Conservation (phyloP, 2,329 filamentous ascomycete species). For the Domatiomyces catenatus region DNA sequence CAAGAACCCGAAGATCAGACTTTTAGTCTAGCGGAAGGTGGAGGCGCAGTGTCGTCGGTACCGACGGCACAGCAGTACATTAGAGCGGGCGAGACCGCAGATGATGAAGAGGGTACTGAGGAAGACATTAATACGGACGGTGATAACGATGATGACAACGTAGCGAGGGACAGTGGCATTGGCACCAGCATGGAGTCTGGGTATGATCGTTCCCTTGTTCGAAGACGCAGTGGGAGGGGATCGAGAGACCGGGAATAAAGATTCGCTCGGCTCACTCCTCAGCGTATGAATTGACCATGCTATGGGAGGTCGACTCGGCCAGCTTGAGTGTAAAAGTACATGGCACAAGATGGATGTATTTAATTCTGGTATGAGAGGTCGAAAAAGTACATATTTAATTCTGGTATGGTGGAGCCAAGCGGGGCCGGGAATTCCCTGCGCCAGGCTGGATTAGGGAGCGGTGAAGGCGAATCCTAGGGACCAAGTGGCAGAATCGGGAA, state of each 20-base stretch:
- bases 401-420: not conserved
- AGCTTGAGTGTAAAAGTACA: too few relatives aligned
- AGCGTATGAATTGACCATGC: not conserved
- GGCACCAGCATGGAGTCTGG: conserved; percentile 30
- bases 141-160: conserved; percentile 4
- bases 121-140: conserved; percentile 12
- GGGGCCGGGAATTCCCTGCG: not conserved
- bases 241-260: not conserved
- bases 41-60: conserved; percentile 1
- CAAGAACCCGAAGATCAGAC: conserved; percentile 18
- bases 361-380: too few relatives aligned
- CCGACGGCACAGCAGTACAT: not conserved
- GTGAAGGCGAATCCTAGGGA: not conserved
- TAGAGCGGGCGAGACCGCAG: conserved; percentile 10
- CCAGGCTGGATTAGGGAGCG: not conserved
- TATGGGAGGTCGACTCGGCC: too few relatives aligned
- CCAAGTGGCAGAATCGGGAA: not conserved
- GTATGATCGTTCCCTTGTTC: not conserved
- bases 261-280: too few relatives aligned
- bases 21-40: conserved; percentile 1
- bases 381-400: not conserved
- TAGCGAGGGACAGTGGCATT: conserved; percentile 33
- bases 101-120: conserved; percentile 18
- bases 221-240: not conserved
- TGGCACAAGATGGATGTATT: too few relatives aligned